Evolutionary conservation across 2,329 filamentous ascomycete species (phyloP).

Genomic region (Furcasterigmium furcatum): DNA sequence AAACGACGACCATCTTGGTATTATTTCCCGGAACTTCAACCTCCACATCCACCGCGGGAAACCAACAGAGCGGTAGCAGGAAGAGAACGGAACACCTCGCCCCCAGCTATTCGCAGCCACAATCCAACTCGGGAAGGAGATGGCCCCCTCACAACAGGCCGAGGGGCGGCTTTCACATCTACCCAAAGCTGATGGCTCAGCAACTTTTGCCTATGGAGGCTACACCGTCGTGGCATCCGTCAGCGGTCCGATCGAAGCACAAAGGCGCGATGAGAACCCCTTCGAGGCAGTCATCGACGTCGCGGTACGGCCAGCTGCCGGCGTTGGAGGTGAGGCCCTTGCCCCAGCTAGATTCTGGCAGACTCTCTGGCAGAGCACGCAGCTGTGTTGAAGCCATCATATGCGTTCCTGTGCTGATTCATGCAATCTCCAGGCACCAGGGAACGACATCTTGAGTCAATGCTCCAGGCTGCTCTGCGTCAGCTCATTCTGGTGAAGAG

Average conservation of each 20-base stretch:
- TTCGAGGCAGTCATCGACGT: conserved; percentile 91
- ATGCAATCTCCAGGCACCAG: conserved; percentile 65
- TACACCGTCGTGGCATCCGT: conserved; percentile 83
- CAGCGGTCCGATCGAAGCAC: conserved; percentile 90
- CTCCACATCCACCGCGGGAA: too few relatives aligned
- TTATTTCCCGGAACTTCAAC: too few relatives aligned
- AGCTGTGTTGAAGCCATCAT: too few relatives aligned
- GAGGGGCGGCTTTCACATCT: conserved; percentile 56
- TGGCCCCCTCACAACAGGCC: conserved; percentile 28
- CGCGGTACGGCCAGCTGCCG: conserved; percentile 79
- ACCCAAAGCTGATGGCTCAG: conserved; percentile 74
- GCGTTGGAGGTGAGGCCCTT: conserved; percentile 67
- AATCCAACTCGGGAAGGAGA: not conserved
- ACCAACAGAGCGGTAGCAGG: too few relatives aligned
- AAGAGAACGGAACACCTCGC: too few relatives aligned
- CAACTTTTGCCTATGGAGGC: conserved; percentile 69
- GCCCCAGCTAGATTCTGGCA: too few relatives aligned
- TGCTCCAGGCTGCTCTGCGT: conserved; percentile 69
- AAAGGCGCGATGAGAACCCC: conserved; percentile 82
- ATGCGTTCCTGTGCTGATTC: too few relatives aligned
- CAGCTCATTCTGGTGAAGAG: conserved; percentile 72
- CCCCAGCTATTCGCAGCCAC: too few relatives aligned
- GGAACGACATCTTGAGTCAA: conserved; percentile 77
- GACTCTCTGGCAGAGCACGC: too few relatives aligned
- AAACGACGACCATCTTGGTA: too few relatives aligned